Conservation (phyloP, 1,284 basidiomycete genomes). For the Pseudozyma sp. region DNA sequence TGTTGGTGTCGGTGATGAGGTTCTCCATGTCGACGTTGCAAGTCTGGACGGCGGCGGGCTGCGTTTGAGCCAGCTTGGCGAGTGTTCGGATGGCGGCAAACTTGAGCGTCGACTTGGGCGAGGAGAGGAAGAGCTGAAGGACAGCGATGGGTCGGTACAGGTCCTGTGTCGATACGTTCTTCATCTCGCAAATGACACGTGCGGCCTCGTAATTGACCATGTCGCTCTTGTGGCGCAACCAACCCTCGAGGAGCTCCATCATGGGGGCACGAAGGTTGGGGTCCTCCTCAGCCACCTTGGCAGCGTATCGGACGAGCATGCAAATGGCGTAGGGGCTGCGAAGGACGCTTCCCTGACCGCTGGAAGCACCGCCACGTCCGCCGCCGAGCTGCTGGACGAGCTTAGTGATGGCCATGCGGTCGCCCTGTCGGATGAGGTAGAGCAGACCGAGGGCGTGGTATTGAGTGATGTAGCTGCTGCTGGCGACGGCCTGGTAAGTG, state of each 20-base stretch:
- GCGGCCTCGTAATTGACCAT: slow-evolving; percentile 99
- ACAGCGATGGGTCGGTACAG: slow-evolving; percentile 81
- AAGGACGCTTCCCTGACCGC: slow-evolving; percentile 77
- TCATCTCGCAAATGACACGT: slow-evolving; percentile 95
- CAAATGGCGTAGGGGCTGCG: slow-evolving; percentile 98
- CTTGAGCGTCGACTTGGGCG: slow-evolving; percentile 77
- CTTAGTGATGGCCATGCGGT: slow-evolving; percentile 98
- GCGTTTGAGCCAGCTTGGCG: slow-evolving; percentile 80
- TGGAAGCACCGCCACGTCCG: slow-evolving; percentile 75
- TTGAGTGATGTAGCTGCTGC: slow-evolving; percentile 83
- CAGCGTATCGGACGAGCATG: slow-evolving; percentile 97
- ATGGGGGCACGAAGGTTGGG: slow-evolving; percentile 73
- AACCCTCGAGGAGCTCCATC: slow-evolving; percentile 91
- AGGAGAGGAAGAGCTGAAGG: slow-evolving; percentile 67
- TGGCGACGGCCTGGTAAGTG: slow-evolving; percentile 79
- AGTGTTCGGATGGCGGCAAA: slow-evolving; percentile 97
- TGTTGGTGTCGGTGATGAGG: slow-evolving; percentile 94
- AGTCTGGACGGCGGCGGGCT: slow-evolving; percentile 84
- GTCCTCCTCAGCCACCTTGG: slow-evolving; percentile 98
- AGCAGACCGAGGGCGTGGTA: slow-evolving; percentile 96
- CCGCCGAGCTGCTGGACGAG: slow-evolving; percentile 87
- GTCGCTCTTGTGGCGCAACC: slow-evolving; percentile 98
- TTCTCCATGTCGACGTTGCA: slow-evolving; percentile 99
- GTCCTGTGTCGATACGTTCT: slow-evolving; percentile 80
- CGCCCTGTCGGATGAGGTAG: slow-evolving; percentile 94